Conservation (phyloP, 2,329 filamentous ascomycete genomes). For the Stagonosporopsis vannaccii region DNA sequence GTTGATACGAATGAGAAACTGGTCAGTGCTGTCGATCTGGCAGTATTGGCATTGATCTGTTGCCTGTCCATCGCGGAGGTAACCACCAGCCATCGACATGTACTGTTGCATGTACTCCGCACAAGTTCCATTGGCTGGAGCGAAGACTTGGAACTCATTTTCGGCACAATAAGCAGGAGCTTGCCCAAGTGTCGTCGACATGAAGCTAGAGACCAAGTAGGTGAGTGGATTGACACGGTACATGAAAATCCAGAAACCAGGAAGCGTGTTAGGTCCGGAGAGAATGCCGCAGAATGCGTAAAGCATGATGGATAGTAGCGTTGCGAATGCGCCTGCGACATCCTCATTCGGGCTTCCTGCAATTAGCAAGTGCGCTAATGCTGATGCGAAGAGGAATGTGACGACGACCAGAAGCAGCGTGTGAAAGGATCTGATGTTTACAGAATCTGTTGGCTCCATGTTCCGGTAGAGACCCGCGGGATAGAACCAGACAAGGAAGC, state of each 20-base stretch:
- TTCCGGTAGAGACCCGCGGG: conserved; percentile 74
- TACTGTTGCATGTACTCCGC: conserved; percentile 55
- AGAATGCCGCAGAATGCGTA: conserved; percentile 63
- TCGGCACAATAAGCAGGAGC: conserved; percentile 58
- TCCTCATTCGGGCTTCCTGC: conserved; percentile 72
- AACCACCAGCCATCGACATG: conserved; percentile 50
- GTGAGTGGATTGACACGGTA: conserved; percentile 73
- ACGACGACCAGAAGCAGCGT: conserved; percentile 69
- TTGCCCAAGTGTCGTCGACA: conserved; percentile 52
- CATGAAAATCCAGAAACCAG: conserved; percentile 82
- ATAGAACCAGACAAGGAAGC: conserved; percentile 65
- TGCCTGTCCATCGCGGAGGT: conserved; percentile 52
- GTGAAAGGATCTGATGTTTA: conserved; percentile 70
- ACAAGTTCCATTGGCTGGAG: conserved; percentile 50
- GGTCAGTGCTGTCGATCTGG: conserved; percentile 54
- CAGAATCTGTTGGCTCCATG: conserved; percentile 64
- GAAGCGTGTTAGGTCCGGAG: conserved; percentile 64
- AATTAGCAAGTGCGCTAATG: conserved; percentile 77
- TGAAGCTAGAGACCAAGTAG: conserved; percentile 70
- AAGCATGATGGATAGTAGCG: conserved; percentile 64
- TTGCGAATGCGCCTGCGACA: conserved; percentile 68
- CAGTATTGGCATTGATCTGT: conserved; percentile 58
- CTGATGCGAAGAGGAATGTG: conserved; percentile 67
- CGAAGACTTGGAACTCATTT: conserved; percentile 52
- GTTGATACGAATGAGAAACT: conserved; percentile 53